Evolutionary conservation across 176 grass and related monocot species (phyloP), one percentile per base, ranked within the genome.

Genomic region (Aegilops bicornis): DNA sequence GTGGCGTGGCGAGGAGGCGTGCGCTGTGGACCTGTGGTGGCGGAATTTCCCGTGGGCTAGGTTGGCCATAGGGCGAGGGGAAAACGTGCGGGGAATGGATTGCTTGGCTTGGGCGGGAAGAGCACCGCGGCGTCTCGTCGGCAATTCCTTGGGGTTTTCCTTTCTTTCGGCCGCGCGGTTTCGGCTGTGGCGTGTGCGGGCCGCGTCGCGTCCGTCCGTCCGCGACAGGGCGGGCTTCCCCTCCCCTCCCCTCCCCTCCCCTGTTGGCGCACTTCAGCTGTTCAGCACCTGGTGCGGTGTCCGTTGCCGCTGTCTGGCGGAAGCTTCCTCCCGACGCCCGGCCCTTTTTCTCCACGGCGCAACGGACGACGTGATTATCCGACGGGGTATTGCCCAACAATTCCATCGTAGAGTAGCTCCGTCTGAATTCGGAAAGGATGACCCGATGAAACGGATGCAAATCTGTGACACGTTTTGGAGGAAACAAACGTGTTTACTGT

Each of bases 21-120:
- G 52, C 19, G 52, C 19, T 3, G 16, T 27, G 27, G 27, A 27
- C 27, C 27, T 27, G 27, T 47, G 48, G 50, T 7, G 29, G 7
- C 65, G 20, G 65, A 70, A 39, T 22, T 39, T 70, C 10, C 33
- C 19, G 67, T 70, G 19, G 33, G 33, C 33, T 37, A 9, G 19
- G 61, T 19, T 79, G 60, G 79, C 80, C 80, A 74, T 84, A 76
- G 61, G 61, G 81, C 62, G 69, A 77, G 58, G 70, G 89, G 70
- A 72, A 91, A 85, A 78, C 90, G 82, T 85, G 86, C 52, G 82
- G 76, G 78, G 6, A 77, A 85, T 6, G 37, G 39, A 35, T 80
- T 13, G 72, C n/a, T 29, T 73, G 42, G 74, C 75, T 82, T 79
- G 27, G 22, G 36, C 23, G 83, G 20, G 45, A 22, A 79, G 11